These are phyloP conservation scores for Suillus alpinus DNA, from an alignment of 768 basidiomycete genomes.

Conservation along the genomic window DNA sequence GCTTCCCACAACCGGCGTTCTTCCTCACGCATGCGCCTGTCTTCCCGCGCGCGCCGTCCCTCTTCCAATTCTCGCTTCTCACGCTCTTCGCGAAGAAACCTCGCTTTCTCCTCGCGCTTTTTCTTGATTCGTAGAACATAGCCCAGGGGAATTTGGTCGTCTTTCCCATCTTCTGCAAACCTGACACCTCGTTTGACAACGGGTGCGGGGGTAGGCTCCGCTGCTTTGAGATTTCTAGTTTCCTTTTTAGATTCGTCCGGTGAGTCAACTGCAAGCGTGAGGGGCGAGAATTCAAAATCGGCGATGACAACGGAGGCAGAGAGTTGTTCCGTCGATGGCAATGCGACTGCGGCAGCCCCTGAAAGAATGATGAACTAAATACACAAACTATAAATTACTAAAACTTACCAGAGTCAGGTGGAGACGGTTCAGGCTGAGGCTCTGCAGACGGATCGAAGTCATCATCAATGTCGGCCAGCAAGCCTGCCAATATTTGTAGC, in stretches of 20 bases:
- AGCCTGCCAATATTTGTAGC: slow-evolving; percentile 63
- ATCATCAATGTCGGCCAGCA: slow-evolving; percentile 24
- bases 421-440: slow-evolving; percentile 11
- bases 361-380: slow-evolving; percentile 5
- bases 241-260: slow-evolving; percentile 4
- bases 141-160: slow-evolving; percentile 66
- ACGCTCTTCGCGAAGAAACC: slow-evolving; percentile 59
- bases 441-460: slow-evolving; percentile 19
- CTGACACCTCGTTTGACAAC: slow-evolving; percentile 51
- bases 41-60: slow-evolving; percentile 38
- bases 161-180: slow-evolving; percentile 60
- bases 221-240: neutral
- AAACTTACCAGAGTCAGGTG: slow-evolving; percentile 18
- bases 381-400: neutral
- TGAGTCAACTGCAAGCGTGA: slow-evolving; percentile 1
- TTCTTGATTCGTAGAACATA: slow-evolving; percentile 71
- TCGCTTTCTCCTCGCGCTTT: slow-evolving; percentile 70
- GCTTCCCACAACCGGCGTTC: slow-evolving; percentile 43
- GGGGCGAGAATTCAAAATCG: neutral
- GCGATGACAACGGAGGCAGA: neutral
- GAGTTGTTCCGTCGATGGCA: slow-evolving; percentile 3
- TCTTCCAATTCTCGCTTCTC: slow-evolving; percentile 51
- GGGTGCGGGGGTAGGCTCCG: slow-evolving; percentile 12
- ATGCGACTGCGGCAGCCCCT: slow-evolving; percentile 4
- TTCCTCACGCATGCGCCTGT: slow-evolving; percentile 43